phyloP scores from a whole-genome alignment of 306 rosid genomes.

The Corylus americana region DNA sequence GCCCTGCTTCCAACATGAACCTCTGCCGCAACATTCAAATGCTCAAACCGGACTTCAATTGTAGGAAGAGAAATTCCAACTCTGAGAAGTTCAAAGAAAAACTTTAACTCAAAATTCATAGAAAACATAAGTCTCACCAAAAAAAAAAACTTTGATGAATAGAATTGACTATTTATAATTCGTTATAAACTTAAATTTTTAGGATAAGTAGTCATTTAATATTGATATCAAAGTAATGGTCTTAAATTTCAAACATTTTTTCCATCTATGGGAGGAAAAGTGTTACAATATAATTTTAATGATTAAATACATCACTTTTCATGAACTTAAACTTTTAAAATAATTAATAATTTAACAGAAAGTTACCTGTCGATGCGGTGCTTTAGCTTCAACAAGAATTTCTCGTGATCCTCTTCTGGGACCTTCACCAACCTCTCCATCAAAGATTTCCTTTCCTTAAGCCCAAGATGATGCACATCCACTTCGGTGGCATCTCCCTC shows the following conservation, averaged over 20 bases:
- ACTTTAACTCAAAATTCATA: background rate
- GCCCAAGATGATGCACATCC: slow-evolving; percentile 50
- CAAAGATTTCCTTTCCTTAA: slow-evolving; percentile 38
- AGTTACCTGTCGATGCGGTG: slow-evolving; percentile 62
- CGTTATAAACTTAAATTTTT: no score
- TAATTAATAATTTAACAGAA: no score
- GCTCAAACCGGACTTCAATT: slow-evolving; percentile 71
- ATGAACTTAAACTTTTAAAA: no score
- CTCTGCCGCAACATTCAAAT: slow-evolving; percentile 60
- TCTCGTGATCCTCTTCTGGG: slow-evolving; percentile 49
- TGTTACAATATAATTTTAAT: no score
- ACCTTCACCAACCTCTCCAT: slow-evolving; percentile 42
- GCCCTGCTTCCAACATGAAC: slow-evolving; percentile 68
- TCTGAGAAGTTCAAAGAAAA: slow-evolving; percentile 24
- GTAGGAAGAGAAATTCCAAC: slow-evolving; percentile 69
- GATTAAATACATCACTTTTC: no score
- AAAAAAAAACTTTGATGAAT: background rate
- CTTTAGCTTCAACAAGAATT: slow-evolving; percentile 55
- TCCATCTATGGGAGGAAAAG: no score
- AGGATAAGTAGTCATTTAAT: no score
- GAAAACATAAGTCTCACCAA: no score
- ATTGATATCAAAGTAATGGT: no score
- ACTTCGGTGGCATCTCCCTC: slow-evolving; percentile 48
- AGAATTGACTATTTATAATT: background rate
- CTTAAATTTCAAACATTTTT: no score